Evolutionary conservation across 495 filamentous ascomycete genomes (phyloP).

Genomic region (Bacidia gigantensis): DNA sequence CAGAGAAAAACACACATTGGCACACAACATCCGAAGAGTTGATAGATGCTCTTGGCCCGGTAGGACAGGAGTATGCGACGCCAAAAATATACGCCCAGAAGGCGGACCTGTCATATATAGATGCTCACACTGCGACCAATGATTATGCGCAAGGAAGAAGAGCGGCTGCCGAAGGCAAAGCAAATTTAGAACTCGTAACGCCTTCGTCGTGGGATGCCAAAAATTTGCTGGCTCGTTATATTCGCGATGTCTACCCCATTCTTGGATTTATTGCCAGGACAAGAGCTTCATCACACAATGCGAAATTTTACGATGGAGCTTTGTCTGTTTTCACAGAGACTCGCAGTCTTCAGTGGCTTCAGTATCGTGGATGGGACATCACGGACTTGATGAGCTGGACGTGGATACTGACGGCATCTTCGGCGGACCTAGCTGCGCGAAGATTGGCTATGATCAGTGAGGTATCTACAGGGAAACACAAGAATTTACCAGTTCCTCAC

Average conservation of each 20-base stretch:
- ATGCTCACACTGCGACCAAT: not conserved
- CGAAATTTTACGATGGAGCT: slow-evolving; percentile 2
- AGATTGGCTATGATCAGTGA: slow-evolving; percentile 29
- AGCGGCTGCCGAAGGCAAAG: not conserved
- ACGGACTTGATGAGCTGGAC: slow-evolving; percentile 45
- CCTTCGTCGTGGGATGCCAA: not conserved
- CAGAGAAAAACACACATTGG: not conserved
- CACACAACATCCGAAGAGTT: slow-evolving; percentile 28
- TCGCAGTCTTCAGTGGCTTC: slow-evolving; percentile 22
- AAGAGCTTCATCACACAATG: slow-evolving; percentile 6
- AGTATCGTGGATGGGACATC: slow-evolving; percentile 25
- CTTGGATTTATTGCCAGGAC: slow-evolving; percentile 5
- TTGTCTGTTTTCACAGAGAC: not conserved
- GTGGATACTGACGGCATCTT: slow-evolving; percentile 38
- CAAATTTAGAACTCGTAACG: not conserved
- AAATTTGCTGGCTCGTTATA: slow-evolving; percentile 25
- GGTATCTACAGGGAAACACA: slow-evolving; percentile 9
- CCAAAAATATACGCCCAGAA: not conserved
- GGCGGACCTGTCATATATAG: slow-evolving; percentile 5
- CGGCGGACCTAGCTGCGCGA: slow-evolving; percentile 27
- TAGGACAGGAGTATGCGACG: slow-evolving; percentile 18
- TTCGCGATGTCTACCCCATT: slow-evolving; percentile 27
- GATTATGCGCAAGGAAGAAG: slow-evolving; percentile 4
- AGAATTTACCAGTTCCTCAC: slow-evolving; percentile 23
- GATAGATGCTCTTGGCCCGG: slow-evolving; percentile 23